These are phyloP conservation scores for Emericellopsis cladophorae DNA, from an alignment of 2,329 filamentous ascomycete genomes.

Conservation along the genomic window DNA sequence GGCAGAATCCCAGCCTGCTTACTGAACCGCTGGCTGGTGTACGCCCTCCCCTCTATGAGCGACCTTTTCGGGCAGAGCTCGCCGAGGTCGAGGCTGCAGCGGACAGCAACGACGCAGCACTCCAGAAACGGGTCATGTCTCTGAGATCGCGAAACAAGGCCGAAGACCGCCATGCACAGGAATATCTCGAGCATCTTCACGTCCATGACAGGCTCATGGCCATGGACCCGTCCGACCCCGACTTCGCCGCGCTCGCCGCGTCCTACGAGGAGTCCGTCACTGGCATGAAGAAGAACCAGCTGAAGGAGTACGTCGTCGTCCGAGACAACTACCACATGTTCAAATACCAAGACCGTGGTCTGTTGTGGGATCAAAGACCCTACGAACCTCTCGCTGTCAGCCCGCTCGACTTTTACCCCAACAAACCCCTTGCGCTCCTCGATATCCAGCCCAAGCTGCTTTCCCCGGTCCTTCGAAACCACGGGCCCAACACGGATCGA, in stretches of 20 bases:
- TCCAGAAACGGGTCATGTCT: too few relatives aligned
- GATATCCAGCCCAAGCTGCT: slow-evolving; percentile 52
- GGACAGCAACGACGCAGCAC: too few relatives aligned
- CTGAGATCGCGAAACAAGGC: too few relatives aligned
- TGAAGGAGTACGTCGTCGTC: slow-evolving; percentile 22
- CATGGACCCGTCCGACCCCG: slow-evolving; percentile 3
- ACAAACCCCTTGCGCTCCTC: slow-evolving; percentile 41
- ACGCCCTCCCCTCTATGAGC: slow-evolving; percentile 15
- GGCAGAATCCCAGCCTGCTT: slow-evolving; percentile 9
- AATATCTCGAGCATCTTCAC: slow-evolving; percentile 15
- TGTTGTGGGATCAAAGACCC: slow-evolving; percentile 57
- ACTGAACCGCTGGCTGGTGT: slow-evolving; percentile 14
- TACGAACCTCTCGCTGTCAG: slow-evolving; percentile 55
- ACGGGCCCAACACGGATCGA: slow-evolving; percentile 24
- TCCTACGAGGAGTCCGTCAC: slow-evolving; percentile 22
- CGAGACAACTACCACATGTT: slow-evolving; percentile 43
- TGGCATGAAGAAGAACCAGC: slow-evolving; percentile 16
- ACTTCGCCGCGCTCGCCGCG: slow-evolving; percentile 15
- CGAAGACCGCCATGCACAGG: too few relatives aligned
- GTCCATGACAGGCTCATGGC: slow-evolving; percentile 14
- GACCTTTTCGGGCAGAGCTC: slow-evolving; percentile 29
- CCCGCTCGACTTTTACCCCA: slow-evolving; percentile 54
- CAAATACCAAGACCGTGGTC: slow-evolving; percentile 24
- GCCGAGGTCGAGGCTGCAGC: slow-evolving; percentile 17
- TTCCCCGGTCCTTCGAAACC: slow-evolving; percentile 32